A percentile compares a stretch with the other conserved stretches of the same genome.
These are phyloP conservation scores for Dioszegia hungarica DNA, from an alignment of 768 basidiomycete genomes.

Conservation along the genomic window DNA sequence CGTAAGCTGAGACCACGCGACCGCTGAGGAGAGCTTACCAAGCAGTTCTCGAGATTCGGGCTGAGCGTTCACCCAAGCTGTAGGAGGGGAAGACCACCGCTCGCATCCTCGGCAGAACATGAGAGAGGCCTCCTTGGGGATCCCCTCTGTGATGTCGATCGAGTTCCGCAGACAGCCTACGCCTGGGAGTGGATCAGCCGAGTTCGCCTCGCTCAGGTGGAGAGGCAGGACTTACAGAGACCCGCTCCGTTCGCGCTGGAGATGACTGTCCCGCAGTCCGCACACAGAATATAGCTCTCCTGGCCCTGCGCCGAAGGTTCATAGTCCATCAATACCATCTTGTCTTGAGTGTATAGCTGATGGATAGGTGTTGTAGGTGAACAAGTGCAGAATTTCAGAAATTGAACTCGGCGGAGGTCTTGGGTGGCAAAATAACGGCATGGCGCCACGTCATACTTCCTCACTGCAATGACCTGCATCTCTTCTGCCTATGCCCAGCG, in stretches of 20 bases:
- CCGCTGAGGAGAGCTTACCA: constrained; percentile 24
- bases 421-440: background rate
- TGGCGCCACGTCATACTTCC: background rate
- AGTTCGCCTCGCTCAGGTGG: background rate
- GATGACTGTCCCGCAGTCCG: constrained; percentile 48
- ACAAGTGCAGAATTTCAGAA: background rate
- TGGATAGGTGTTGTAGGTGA: background rate
- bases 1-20: background rate
- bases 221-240: constrained; percentile 31
- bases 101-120: constrained; percentile 92
- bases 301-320: constrained; percentile 37
- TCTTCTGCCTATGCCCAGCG: too few species aligned
- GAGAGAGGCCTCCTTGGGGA: constrained; percentile 79
- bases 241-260: constrained; percentile 43
- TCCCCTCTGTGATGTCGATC: constrained; percentile 96
- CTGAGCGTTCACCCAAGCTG: constrained; percentile 74
- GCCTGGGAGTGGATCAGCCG: constrained; percentile 19
- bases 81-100: constrained; percentile 85
- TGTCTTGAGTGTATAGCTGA: background rate
- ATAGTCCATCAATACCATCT: constrained; percentile 46
- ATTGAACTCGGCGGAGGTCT: background rate
- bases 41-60: constrained; percentile 91
- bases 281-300: constrained; percentile 48
- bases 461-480: background rate
- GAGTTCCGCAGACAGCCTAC: constrained; percentile 53